Conservation (phyloP, 148 eudicot species). For the Drosera capensis region DNA sequence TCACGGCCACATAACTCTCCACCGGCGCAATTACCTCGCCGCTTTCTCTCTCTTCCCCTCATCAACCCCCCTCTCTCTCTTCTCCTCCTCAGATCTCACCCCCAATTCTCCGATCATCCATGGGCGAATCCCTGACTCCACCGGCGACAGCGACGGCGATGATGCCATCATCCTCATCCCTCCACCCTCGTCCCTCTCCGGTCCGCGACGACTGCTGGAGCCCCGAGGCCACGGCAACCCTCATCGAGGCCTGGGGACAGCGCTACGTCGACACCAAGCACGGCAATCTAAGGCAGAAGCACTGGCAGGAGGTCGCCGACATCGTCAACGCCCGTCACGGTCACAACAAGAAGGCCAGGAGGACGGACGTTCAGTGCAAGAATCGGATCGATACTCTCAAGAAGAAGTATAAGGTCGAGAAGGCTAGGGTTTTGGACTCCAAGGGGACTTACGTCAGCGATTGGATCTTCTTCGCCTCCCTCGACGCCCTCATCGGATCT, state of each 20-base stretch:
- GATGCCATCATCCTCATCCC: too few species aligned
- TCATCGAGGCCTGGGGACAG: constrained; percentile 67
- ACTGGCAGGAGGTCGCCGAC: constrained; percentile 79
- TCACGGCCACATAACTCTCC: too few species aligned
- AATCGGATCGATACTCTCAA: constrained; percentile 72
- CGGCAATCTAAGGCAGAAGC: constrained; percentile 65
- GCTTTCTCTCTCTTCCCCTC: too few species aligned
- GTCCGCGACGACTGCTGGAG: constrained; percentile 71
- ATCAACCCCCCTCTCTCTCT: too few species aligned
- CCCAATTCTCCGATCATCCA: too few species aligned
- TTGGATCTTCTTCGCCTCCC: constrained; percentile 43
- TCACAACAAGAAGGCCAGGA: constrained; percentile 33
- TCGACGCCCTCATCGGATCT: constrained; percentile 47
- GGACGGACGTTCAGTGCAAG: constrained; percentile 77
- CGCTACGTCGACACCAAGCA: constrained; percentile 58
- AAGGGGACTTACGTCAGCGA: constrained; percentile 20
- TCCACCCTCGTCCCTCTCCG: constrained; percentile 23
- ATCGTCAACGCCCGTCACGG: constrained; percentile 52
- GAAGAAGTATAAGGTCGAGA: constrained; percentile 79
- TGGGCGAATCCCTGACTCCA: too few species aligned
- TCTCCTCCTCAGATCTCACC: too few species aligned
- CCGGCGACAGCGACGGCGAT: too few species aligned
- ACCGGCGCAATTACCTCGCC: too few species aligned
- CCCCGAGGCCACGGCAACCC: constrained; percentile 61
- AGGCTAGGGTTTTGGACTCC: constrained; percentile 42